Percentiles rank a stretch among this genome's conserved stretches.
These are phyloP conservation scores for Miscanthus lutarioriparius DNA, from an alignment of 176 grass and related monocot genomes.

Conservation along the genomic window DNA sequence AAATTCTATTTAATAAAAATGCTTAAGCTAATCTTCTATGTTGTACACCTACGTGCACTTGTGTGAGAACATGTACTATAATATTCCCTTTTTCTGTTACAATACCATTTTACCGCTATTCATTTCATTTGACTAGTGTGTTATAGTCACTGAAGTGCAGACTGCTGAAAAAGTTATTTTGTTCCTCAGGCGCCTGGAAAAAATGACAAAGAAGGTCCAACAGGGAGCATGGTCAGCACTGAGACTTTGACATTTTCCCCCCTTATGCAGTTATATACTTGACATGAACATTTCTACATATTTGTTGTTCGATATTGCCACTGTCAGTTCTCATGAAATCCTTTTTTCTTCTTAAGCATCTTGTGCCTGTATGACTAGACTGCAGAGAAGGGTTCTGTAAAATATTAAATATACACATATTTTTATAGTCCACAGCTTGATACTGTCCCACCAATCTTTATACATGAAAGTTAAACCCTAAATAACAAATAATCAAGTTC, in stretches of 20 bases:
- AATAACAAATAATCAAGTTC: background rate
- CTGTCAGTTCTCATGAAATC: background rate
- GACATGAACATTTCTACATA: background rate
- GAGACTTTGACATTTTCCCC: slow-evolving; percentile 6
- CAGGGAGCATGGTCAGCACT: slow-evolving; percentile 75
- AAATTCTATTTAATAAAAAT: slow-evolving; percentile 2
- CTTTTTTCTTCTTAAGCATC: background rate
- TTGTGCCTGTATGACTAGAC: background rate
- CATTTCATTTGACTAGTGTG: slow-evolving; percentile 21
- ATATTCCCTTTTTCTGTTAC: background rate
- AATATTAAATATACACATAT: background rate
- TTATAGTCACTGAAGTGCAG: slow-evolving; percentile 17
- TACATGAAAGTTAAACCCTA: background rate
- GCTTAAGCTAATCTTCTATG: background rate
- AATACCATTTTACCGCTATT: background rate
- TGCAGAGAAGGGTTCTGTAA: background rate
- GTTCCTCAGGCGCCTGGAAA: slow-evolving; percentile 83
- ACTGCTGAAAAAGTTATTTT: slow-evolving; percentile 31
- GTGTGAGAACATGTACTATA: background rate
- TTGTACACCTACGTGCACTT: background rate
- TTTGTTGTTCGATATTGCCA: background rate
- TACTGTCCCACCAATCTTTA: background rate
- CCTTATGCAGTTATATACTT: background rate
- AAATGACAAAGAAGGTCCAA: slow-evolving; percentile 84
- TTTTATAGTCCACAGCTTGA: background rate